Evolutionary conservation across 768 basidiomycete genomes (phyloP).

Genomic region (Xerocomellus intermedius): DNA sequence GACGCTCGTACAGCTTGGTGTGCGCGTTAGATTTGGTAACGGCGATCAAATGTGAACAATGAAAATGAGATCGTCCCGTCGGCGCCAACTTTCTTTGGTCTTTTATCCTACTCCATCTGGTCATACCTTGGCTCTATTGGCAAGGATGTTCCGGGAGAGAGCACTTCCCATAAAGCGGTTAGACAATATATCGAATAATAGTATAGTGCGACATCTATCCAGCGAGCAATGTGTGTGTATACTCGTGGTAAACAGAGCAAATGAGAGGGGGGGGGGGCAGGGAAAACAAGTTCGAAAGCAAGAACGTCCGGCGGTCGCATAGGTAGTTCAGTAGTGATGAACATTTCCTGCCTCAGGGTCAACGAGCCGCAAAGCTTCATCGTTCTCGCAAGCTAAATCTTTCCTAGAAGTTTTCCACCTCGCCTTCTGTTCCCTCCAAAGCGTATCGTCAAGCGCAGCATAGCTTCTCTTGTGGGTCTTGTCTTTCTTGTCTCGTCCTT

Average conservation of each 20-base stretch:
- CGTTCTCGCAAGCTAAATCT: slow-evolving; percentile 1
- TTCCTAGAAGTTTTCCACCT: slow-evolving; percentile 28
- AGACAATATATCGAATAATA: slow-evolving; percentile 4
- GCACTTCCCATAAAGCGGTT: background rate
- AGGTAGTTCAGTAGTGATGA: slow-evolving; percentile 7
- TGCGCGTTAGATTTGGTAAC: slow-evolving; percentile 17
- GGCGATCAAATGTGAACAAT: slow-evolving; percentile 21
- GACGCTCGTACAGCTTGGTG: slow-evolving; percentile 25
- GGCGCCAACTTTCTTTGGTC: slow-evolving; percentile 2
- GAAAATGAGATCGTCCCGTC: background rate
- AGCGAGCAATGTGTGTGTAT: background rate
- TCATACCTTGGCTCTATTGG: background rate
- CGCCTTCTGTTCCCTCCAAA: slow-evolving; percentile 41
- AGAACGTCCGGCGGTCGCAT: background rate
- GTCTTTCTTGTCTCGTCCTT: slow-evolving; percentile 25
- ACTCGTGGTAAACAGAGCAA: background rate
- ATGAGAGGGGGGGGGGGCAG: too few species aligned
- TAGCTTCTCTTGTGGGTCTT: slow-evolving; percentile 24
- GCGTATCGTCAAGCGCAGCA: slow-evolving; percentile 31
- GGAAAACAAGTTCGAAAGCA: background rate
- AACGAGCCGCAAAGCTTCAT: slow-evolving; percentile 3
- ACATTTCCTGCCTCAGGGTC: slow-evolving; percentile 9
- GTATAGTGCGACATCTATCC: background rate
- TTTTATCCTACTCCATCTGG: background rate
- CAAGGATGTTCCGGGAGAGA: background rate